Evolutionary conservation across 441 rosid genomes (phyloP), one percentile per base, ranked within the genome.

Genomic region (Croton setiger): DNA sequence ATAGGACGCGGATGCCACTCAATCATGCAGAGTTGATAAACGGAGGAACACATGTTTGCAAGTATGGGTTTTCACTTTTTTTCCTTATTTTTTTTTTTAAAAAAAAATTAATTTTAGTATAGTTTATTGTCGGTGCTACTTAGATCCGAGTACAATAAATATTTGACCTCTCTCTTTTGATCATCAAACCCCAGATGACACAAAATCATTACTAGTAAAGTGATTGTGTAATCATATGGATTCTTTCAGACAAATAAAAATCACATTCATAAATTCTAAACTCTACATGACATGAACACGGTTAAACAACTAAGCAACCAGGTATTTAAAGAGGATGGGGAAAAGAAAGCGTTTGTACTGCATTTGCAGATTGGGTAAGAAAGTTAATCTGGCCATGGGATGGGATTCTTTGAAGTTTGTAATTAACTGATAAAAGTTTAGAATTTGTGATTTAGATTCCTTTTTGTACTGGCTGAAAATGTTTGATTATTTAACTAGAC

Each of bases 11-110:
- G 78, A 72, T 94, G 92, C 86, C 80, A 14, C 79, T 94, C 69
- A 90, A 90, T 79, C 91, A 86, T 35, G 91, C 94, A 15, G 97
- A 90, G 72, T 60, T 65, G 81, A 87, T 94, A 75, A 83, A 88
- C 63, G 74, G 87, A 60, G 75, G 81, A 54, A 88, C 98, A 61
- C 78, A 86, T 81, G 72, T 85, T 66, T 92, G 98, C 98, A 80
- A 86, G 99, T 94, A 82, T 78, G 85, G 69, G 56, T 53, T 36
- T 20, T 66, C 67, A 47, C 58, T 56, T 43, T 7, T 43, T 7
- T 10, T n/a, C 27, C 27, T 48, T 56, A 8, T 51, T 31, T 7
- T 45, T 58, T 45, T 43, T 4, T 43, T 7, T 10, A 14, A 37
- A 23, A 37, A 63, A 39, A 13, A 41, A 31, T 3, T 45, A 39